phyloP scores from a whole-genome alignment of 768 basidiomycete species.

The Piloderma croceum region DNA sequence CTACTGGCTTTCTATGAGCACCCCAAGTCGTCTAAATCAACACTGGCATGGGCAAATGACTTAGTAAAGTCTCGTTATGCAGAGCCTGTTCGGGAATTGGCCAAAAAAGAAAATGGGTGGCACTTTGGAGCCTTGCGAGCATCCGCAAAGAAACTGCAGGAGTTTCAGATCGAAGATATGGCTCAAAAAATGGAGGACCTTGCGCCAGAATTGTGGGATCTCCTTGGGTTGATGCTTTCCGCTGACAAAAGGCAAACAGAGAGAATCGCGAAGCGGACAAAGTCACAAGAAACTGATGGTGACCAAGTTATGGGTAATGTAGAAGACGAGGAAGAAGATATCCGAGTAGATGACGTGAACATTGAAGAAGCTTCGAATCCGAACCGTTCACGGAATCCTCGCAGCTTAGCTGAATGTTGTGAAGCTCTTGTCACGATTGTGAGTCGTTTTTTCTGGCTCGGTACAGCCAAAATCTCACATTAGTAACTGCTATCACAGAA shows the following conservation, averaged over 20 bases:
- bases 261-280: background rate
- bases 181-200: constrained; percentile 1
- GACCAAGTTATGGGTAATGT: constrained; percentile 1
- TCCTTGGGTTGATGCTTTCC: constrained; percentile 6
- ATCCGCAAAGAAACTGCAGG: constrained; percentile 6
- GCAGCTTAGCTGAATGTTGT: background rate
- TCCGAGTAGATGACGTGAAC: constrained; percentile 4
- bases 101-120: constrained; percentile 6
- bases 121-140: constrained; percentile 6
- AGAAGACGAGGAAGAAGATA: background rate
- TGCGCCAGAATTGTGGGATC: constrained; percentile 10
- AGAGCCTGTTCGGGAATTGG: constrained; percentile 1
- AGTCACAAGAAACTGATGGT: background rate
- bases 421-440: background rate
- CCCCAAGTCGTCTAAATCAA: too few relatives aligned
- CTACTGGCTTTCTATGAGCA: too few relatives aligned
- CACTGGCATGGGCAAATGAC: background rate
- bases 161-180: constrained; percentile 12
- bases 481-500: constrained; percentile 3
- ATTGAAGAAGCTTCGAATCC: too few relatives aligned
- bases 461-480: background rate
- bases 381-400: background rate
- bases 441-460: background rate
- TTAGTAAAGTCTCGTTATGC: background rate
- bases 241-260: too few relatives aligned